phyloP scores from a whole-genome alignment of 352 stramenopile species.

The Nannochloropsis limnetica region DNA sequence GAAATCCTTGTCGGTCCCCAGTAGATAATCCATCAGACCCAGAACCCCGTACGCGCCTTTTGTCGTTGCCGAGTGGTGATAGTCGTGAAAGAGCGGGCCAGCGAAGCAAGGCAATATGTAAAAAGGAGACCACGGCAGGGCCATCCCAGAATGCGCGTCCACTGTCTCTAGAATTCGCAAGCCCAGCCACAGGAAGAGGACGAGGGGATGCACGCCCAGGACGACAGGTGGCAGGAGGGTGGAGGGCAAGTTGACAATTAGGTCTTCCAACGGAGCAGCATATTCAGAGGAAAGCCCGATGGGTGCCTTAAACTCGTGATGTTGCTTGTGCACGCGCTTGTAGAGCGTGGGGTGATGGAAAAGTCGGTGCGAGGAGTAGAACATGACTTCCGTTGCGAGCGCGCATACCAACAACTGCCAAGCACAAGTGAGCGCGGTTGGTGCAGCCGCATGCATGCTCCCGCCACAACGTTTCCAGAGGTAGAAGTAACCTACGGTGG shows the following conservation, averaged over 20 bases:
- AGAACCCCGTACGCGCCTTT: slow-evolving; percentile 1
- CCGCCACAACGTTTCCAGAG: slow-evolving; percentile 11
- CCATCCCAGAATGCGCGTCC: slow-evolving; percentile 3
- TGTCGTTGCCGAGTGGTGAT: background rate
- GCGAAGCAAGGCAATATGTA: background rate
- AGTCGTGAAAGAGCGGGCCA: background rate
- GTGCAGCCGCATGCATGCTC: background rate
- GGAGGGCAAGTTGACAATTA: background rate
- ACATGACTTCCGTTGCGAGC: background rate
- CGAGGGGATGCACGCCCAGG: background rate
- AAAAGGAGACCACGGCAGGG: slow-evolving; percentile 7
- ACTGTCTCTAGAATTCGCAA: background rate
- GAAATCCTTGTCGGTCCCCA: slow-evolving; percentile 12
- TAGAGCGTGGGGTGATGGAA: slow-evolving; percentile 15
- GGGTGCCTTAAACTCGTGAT: background rate
- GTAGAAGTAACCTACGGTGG: background rate
- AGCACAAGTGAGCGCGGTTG: background rate
- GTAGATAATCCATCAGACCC: background rate
- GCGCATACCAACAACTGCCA: background rate
- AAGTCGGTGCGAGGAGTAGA: background rate
- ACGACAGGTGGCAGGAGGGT: background rate
- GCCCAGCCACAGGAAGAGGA: slow-evolving; percentile 25
- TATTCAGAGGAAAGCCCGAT: background rate
- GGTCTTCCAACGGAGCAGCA: background rate
- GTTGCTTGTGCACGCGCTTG: background rate